phyloP scores from a whole-genome alignment of 2,329 filamentous ascomycete genomes.

The Aspergillus ochraceus region DNA sequence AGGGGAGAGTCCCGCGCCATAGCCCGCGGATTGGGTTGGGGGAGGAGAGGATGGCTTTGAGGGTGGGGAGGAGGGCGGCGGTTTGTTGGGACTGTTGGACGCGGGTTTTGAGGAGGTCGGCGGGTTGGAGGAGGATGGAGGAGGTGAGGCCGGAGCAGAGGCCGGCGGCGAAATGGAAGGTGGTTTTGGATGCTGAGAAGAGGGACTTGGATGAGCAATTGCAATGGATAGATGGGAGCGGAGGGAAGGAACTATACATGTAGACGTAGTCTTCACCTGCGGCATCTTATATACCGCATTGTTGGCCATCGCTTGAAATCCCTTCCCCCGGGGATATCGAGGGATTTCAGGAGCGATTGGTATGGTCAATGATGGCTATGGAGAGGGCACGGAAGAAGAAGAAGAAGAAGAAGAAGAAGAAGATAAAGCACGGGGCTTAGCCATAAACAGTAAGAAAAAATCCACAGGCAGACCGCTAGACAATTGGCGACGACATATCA shows the following conservation, averaged over 20 bases:
- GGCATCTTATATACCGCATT: conserved; percentile 30
- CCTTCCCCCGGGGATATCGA: background rate
- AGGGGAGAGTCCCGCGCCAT: conserved; percentile 91
- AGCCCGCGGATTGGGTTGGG: conserved; percentile 69
- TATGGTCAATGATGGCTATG: background rate
- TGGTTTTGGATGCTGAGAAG: conserved; percentile 40
- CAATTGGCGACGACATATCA: conserved; percentile 9
- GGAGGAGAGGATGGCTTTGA: conserved; percentile 68
- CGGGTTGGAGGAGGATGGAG: conserved; percentile 87
- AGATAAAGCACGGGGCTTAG: background rate
- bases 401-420: background rate
- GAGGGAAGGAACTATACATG: conserved; percentile 22
- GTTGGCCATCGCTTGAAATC: conserved; percentile 28
- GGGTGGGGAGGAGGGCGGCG: conserved; percentile 66
- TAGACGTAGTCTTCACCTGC: conserved; percentile 31
- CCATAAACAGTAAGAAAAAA: background rate
- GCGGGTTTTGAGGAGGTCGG: conserved; percentile 94
- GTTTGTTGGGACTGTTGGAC: conserved; percentile 78
- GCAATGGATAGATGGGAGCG: too few relatives aligned
- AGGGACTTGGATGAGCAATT: background rate
- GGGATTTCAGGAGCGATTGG: background rate
- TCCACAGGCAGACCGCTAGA: conserved; percentile 8
- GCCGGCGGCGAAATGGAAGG: conserved; percentile 86
- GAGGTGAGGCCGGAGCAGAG: conserved; percentile 84
- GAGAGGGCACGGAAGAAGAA: background rate